Evolutionary conservation across 75 land plant genomes (phyloP).

Genomic region (Ceratopteris richardii): DNA sequence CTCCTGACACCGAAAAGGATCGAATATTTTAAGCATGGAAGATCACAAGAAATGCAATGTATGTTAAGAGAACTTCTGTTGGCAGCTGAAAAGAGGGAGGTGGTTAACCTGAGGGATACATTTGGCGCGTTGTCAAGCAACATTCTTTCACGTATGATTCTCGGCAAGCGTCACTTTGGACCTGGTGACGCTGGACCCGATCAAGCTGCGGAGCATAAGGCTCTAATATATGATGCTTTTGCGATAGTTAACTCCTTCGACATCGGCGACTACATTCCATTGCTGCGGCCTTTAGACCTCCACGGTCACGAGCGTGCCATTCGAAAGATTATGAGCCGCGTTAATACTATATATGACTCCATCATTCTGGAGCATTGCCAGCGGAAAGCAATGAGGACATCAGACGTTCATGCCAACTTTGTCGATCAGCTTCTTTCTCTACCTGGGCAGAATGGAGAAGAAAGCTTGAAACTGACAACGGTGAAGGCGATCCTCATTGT

Average conservation of each 20-base stretch:
- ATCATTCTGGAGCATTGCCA: conserved; percentile 31
- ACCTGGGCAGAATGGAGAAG: conserved; percentile 13
- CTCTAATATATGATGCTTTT: conserved; percentile 20
- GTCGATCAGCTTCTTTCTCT: conserved; percentile 21
- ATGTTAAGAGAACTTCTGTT: conserved; percentile 7
- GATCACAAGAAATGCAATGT: conserved; percentile 13
- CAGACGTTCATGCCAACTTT: neutral
- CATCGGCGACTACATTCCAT: conserved; percentile 39
- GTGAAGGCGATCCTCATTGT: conserved; percentile 29
- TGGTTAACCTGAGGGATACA: conserved; percentile 18
- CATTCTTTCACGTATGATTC: conserved; percentile 22
- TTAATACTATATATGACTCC: conserved; percentile 13
- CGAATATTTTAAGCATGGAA: conserved; percentile 20
- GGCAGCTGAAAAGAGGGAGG: conserved; percentile 7
- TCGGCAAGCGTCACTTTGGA: conserved; percentile 21
- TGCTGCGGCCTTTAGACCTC: conserved; percentile 22
- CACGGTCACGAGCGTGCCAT: conserved; percentile 27
- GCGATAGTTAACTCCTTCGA: conserved; percentile 22
- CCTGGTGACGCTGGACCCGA: conserved; percentile 9
- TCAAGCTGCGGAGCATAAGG: conserved; percentile 37
- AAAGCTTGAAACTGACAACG: conserved; percentile 2
- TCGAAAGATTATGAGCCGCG: conserved; percentile 14
- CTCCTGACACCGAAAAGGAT: conserved; percentile 17
- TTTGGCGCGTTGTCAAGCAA: conserved; percentile 20
- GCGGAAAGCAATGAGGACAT: neutral